phyloP scores from a whole-genome alignment of 2,329 filamentous ascomycete species.

The Tricladium varicosporioides region DNA sequence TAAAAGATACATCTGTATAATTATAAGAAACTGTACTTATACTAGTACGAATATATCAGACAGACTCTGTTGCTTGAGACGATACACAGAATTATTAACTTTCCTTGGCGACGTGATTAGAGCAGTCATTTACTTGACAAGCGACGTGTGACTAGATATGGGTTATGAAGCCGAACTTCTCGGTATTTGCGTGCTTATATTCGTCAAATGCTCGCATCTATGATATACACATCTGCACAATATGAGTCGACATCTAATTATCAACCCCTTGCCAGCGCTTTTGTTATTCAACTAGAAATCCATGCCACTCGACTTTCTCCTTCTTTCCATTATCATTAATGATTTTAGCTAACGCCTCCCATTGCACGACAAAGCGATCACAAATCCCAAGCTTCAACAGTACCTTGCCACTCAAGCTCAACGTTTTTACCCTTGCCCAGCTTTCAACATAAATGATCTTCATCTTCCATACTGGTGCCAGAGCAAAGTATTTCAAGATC shows the following conservation, averaged over 20 bases:
- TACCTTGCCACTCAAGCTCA: conserved; percentile 83
- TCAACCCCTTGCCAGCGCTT: not conserved
- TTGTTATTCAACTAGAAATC: conserved; percentile 33
- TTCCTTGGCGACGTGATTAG: too few relatives aligned
- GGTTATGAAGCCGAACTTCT: too few relatives aligned
- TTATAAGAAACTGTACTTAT: too few relatives aligned
- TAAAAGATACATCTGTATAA: conserved; percentile 3
- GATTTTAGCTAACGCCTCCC: conserved; percentile 46
- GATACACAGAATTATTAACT: too few relatives aligned
- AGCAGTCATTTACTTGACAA: too few relatives aligned
- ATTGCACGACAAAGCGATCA: conserved; percentile 82
- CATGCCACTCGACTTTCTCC: conserved; percentile 30
- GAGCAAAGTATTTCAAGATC: conserved; percentile 46
- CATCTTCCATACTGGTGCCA: conserved; percentile 58
- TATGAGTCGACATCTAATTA: too few relatives aligned
- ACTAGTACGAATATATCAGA: too few relatives aligned
- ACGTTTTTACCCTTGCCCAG: conserved; percentile 78
- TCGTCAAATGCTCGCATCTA: too few relatives aligned
- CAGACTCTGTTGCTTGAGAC: too few relatives aligned
- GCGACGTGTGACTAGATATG: too few relatives aligned
- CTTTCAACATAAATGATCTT: conserved; percentile 86
- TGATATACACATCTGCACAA: too few relatives aligned
- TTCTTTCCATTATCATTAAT: conserved; percentile 25
- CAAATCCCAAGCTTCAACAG: conserved; percentile 63
- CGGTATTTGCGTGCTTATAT: too few relatives aligned